Percentiles rank a stretch among this genome's conserved stretches.
Evolutionary conservation across 768 basidiomycete genomes (phyloP).

Genomic region (Lentinula boryana): DNA sequence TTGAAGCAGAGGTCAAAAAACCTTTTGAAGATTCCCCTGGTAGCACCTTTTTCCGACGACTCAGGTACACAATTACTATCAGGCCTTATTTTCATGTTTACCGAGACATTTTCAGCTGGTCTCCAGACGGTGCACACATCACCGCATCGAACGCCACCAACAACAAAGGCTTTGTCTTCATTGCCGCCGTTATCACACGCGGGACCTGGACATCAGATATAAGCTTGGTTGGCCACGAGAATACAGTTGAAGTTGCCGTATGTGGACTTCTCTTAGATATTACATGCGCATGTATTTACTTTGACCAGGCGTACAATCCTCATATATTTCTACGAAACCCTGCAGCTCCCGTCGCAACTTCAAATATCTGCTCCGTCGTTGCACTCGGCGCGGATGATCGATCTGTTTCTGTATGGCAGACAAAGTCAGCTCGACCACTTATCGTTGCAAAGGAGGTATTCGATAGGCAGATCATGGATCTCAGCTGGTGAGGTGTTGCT

Average conservation of each 20-base stretch:
- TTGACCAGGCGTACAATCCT: conserved; percentile 78
- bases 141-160: conserved; percentile 98
- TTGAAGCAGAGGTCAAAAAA: conserved; percentile 80
- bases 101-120: conserved; percentile 64
- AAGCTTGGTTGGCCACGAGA: conserved; percentile 94
- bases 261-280: conserved; percentile 20
- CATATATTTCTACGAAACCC: conserved; percentile 86
- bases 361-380: conserved; percentile 86
- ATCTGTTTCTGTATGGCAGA: conserved; percentile 95
- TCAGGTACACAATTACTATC: conserved; percentile 49
- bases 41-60: conserved; percentile 87
- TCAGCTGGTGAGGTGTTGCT: conserved; percentile 70
- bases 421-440: conserved; percentile 83
- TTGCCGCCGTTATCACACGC: conserved; percentile 90
- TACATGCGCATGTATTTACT: neutral
- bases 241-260: conserved; percentile 93
- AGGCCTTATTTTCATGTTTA: neutral
- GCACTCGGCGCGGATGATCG: conserved; percentile 93
- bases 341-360: conserved; percentile 57
- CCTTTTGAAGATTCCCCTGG: conserved; percentile 94
- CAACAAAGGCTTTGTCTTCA: conserved; percentile 93
- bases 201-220: conserved; percentile 89
- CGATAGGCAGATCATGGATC: conserved; percentile 90
- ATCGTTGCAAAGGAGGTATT: conserved; percentile 94
- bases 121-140: conserved; percentile 97